Evolutionary conservation across 2,329 filamentous ascomycete genomes (phyloP), one percentile per base, ranked within the genome.

Genomic region (Pestalotiopsis sp.): DNA sequence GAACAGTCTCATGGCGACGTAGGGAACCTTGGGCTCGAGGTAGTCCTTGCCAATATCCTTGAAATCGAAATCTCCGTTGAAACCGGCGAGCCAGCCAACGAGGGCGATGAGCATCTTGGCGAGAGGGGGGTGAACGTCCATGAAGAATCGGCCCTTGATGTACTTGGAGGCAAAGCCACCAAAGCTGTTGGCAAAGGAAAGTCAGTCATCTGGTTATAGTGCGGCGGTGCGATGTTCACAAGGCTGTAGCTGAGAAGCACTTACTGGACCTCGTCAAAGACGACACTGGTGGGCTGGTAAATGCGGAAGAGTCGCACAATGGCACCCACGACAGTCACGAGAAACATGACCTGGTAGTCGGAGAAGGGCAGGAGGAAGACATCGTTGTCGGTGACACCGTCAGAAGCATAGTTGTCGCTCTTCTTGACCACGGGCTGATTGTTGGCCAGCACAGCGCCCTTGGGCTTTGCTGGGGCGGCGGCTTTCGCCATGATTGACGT

Each of bases 1-100:
- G 73, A 97, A 90, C 82, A 98, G 82, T 79, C 96, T 92, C 96
- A 99, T 99, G 67, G 96, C 93, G 67, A 99, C 96, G 81, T 99
- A 99, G 58, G 96, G 96, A 67, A 99, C 96, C 66, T 91, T 90
- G 3, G 96, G 94, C 83, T 97, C 96, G 71, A 98, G 80, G 79
- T 99, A 99, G 81, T 99, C 96, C 84, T 98, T 98, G 81, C 96
- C 96, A 82, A 99, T 99, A 75, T 99, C 95, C 86, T 98, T 99
- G 86, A 99, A 99, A 81, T 98, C 96, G 79, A 99, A 99, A 71
- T 94, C 87, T 72, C 96, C 96, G 78, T 98, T 89, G 80, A 98
- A 99, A 66, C 96, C 96, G 76, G 95, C 96, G 72, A 98, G 82
- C 91, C 93, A 99, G 74, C 95, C 96, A 72, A 95, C 94, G 70